These are phyloP conservation scores for Podospora australis DNA, from an alignment of 495 filamentous ascomycete genomes.

Conservation along the genomic window DNA sequence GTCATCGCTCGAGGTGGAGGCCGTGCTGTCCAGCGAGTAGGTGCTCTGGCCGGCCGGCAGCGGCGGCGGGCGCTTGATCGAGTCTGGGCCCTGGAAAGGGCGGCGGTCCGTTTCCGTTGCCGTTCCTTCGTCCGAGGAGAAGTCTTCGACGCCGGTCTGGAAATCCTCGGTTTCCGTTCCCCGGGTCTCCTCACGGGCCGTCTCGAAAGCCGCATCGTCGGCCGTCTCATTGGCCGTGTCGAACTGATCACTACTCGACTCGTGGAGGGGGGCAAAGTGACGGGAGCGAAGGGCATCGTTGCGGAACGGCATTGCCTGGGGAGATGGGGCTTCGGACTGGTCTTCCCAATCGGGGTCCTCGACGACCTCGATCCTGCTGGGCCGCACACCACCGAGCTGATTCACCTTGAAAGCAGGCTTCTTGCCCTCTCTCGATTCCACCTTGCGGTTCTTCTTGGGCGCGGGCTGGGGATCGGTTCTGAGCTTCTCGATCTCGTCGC, in stretches of 20 bases:
- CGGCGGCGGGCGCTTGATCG: conserved; percentile 30
- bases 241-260: conserved; percentile 54
- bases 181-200: conserved; percentile 78
- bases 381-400: conserved; percentile 71
- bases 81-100: conserved; percentile 40
- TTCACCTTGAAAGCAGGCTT: conserved; percentile 64
- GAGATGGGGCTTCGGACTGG: conserved; percentile 33
- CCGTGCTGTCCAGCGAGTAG: conserved; percentile 75
- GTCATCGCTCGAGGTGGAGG: conserved; percentile 81
- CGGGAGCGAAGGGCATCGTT: conserved; percentile 12
- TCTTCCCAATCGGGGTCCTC: conserved; percentile 92
- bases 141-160: conserved; percentile 82
- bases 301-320: conserved; percentile 15
- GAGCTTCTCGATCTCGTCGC: conserved; percentile 82
- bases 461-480: conserved; percentile 53
- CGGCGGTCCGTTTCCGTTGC: conserved; percentile 79
- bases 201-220: conserved; percentile 69
- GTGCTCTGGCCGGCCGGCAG: conserved; percentile 40
- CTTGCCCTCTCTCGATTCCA: conserved; percentile 65
- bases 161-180: conserved; percentile 66
- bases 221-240: conserved; percentile 58
- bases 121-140: conserved; percentile 65
- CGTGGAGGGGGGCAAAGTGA: conserved; percentile 22
- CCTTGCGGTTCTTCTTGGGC: conserved; percentile 60
- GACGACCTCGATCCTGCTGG: conserved; percentile 65